Evolutionary conservation across 345 rosid genomes (phyloP), one percentile per base, ranked within the genome.

Genomic region (Arabidopsis arenosa): DNA sequence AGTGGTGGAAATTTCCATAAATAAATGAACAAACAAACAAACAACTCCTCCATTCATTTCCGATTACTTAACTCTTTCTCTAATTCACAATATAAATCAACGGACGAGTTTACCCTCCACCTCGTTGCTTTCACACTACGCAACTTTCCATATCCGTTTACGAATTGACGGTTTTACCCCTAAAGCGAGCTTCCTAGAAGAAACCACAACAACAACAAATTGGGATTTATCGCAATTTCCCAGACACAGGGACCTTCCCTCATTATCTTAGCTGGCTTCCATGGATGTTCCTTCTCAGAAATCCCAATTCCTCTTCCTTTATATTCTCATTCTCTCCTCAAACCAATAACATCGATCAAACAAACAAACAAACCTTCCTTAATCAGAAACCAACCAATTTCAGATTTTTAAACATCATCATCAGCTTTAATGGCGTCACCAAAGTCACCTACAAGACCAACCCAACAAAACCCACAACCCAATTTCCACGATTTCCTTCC

Each of bases 401-500:
- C n/a, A n/a, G 68, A 13, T 14, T 23, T 48, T 49, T 3, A 4
- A 11, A 39, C 23, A 54, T 2, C n/a, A 54, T 2, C n/a, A 68
- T n/a, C 37, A 56, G n/a, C 47, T 63, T 7, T 51, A 10, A 86
- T 88, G 89, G 85, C 83, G 44, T 72, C 84, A 9, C 63, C 66
- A 15, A 63, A 35, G 6, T 60, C 73, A 47, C 59, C 79, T 12
- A 40, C 82, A 18, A 63, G 80, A 35, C 75, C 80, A 1, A 66
- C 69, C 68, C 72, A 65, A 36, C 84, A 80, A 49, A 80, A 75
- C 74, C 63, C 75, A 75, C 13, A 30, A 23, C n/a, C 79, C 51
- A 63, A 30, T 58, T 93, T 93, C 76, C 81, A 88, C 28, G 98
- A 93, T 76, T 83, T 52, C 79, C 78, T 93, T 64, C 97, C 97